Evolutionary conservation across 2,329 filamentous ascomycete species (phyloP).

Genomic region (Fusarium camptoceras): DNA sequence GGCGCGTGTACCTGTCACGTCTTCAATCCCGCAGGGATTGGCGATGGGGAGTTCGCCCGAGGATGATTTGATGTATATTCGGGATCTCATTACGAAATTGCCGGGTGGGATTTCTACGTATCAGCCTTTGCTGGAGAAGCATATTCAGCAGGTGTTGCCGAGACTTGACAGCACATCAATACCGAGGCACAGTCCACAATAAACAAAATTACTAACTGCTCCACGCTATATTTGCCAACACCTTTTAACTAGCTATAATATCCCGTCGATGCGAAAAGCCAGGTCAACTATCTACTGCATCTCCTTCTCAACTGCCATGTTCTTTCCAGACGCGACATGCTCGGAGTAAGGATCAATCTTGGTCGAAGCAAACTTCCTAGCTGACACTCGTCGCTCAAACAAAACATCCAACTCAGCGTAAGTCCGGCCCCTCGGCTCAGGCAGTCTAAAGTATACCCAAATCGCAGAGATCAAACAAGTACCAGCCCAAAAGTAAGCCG

Average conservation of each 20-base stretch:
- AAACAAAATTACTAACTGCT: neutral
- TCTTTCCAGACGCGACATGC: constrained; percentile 9
- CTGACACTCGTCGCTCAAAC: constrained; percentile 54
- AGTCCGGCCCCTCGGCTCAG: constrained; percentile 64
- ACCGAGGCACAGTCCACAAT: neutral
- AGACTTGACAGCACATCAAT: constrained; percentile 28
- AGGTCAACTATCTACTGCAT: neutral
- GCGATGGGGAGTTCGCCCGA: constrained; percentile 48
- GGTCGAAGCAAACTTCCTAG: constrained; percentile 56
- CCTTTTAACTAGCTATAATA: neutral
- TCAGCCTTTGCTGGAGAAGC: constrained; percentile 55
- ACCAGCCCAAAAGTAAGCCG: constrained; percentile 61
- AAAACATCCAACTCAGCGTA: constrained; percentile 59
- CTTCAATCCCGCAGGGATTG: constrained; percentile 42
- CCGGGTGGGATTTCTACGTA: constrained; percentile 55
- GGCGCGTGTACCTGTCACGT: constrained; percentile 54
- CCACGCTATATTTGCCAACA: neutral
- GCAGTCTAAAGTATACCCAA: constrained; percentile 64
- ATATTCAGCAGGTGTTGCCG: constrained; percentile 53
- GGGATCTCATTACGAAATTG: constrained; percentile 53
- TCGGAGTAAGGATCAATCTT: constrained; percentile 53
- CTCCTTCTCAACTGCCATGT: constrained; percentile 19
- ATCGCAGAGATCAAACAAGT: constrained; percentile 60
- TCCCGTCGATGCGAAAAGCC: no score
- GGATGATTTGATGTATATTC: constrained; percentile 54